A percentile compares a stretch with the other conserved stretches of the same genome.
Conservation (phyloP, 1,284 basidiomycete genomes). For the Ceratobasidium sp. region DNA sequence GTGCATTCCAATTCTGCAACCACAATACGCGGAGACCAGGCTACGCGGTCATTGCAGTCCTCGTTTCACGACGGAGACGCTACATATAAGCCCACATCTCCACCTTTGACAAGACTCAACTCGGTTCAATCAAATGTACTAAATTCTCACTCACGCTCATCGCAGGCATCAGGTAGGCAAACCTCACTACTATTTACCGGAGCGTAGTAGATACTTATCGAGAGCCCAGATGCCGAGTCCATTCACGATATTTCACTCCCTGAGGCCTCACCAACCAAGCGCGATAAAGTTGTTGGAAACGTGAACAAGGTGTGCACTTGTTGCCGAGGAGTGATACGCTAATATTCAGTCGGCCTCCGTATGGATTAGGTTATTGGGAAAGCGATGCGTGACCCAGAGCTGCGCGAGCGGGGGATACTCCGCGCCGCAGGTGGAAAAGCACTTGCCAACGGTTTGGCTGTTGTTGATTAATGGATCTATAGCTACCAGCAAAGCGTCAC, state of each 20-base stretch:
- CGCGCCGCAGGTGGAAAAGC: constrained; percentile 26
- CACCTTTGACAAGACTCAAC: not conserved
- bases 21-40: not conserved
- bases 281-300: constrained; percentile 25
- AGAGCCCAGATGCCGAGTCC: not conserved
- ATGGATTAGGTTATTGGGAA: constrained; percentile 6
- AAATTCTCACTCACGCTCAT: not conserved
- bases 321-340: not conserved
- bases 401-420: constrained; percentile 15
- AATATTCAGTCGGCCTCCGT: not conserved
- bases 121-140: not conserved
- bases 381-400: constrained; percentile 11
- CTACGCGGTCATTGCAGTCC: not conserved
- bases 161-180: not conserved
- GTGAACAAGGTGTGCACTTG: constrained; percentile 5
- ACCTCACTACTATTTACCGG: not conserved
- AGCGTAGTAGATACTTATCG: not conserved
- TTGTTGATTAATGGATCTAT: constrained; percentile 13
- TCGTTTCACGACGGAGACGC: constrained; percentile 2
- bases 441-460: not conserved
- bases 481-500: too few species aligned
- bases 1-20: not conserved
- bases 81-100: not conserved
- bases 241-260: not conserved
- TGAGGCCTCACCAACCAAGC: not conserved